Percentiles rank a stretch among this genome's conserved stretches.
phyloP scores from a whole-genome alignment of 2,329 filamentous ascomycete genomes.

The Alternaria longipes region DNA sequence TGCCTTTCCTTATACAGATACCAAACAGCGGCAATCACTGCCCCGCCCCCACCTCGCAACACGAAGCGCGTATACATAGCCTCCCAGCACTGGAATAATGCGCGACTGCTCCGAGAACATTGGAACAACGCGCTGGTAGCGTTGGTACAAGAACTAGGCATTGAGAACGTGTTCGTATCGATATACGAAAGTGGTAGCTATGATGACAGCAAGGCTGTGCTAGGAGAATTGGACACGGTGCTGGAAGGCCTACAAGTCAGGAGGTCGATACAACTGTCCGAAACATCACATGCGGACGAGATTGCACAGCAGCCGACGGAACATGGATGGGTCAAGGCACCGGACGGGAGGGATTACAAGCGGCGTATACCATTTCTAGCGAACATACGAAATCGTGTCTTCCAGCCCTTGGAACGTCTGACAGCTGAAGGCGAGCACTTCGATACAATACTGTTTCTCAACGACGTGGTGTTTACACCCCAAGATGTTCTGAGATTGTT shows the following conservation, averaged over 20 bases:
- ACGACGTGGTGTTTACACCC: conserved; percentile 69
- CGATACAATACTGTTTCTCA: conserved; percentile 69
- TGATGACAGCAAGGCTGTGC: conserved; percentile 71
- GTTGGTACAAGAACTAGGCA: conserved; percentile 66
- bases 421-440: conserved; percentile 60
- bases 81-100: conserved; percentile 75
- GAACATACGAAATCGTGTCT: conserved; percentile 68
- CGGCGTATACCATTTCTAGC: conserved; percentile 76
- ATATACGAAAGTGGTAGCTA: conserved; percentile 75
- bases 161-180: conserved; percentile 72
- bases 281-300: conserved; percentile 58
- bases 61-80: conserved; percentile 68
- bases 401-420: conserved; percentile 66
- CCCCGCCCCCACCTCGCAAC: conserved; percentile 27
- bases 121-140: conserved; percentile 70
- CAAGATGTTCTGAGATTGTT: conserved; percentile 66
- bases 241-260: conserved; percentile 64
- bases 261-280: conserved; percentile 66
- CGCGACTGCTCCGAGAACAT: conserved; percentile 65
- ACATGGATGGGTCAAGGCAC: conserved; percentile 71
- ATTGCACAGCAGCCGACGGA: conserved; percentile 36
- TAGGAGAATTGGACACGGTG: conserved; percentile 65
- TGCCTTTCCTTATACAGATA: conserved; percentile 28
- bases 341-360: conserved; percentile 58
- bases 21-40: conserved; percentile 24